Base-by-base conservation (phyloP, 345 rosid genomes). In the Gossypium mustelinum region DNA sequence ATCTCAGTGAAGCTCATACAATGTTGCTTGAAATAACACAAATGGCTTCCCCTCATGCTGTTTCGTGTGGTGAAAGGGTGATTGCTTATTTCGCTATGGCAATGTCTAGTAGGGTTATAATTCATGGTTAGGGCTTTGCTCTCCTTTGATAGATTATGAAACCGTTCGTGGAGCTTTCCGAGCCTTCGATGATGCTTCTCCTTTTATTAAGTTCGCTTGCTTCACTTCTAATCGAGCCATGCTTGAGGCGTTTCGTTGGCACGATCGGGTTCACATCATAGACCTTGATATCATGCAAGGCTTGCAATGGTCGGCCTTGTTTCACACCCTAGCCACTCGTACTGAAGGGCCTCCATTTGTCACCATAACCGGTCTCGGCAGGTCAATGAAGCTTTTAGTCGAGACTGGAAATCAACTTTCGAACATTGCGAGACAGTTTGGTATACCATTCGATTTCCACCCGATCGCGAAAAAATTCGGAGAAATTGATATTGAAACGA, bases 231-330 rank as follows among this genome's bases (percentile, higher is more conserved):
- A 89, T 84, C 92, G 88, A 77, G 90, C 90, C 64, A 86, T 86
- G 67, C 84, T 90, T 1, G 94, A 88, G 75, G 94, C 92, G 13
- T 85, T 90, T 60, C 88, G 85, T 8, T 80, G 79, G 17, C 82
- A 73, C 7, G 84, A 85, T 4, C 77, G 76, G 72, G 92, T 90
- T 60, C 94, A 90, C 76, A 88, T 90, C 56, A 70, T 90, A 4
- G 94, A 90, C 78, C 84, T 90, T 1, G 92, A 90, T 62, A 83
- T 90, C 75, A 88, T 88, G 92, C 92, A 88, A 74, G 94, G 94
- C 20, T 58, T 90, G 56, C 94, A 88, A 79, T 90, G 94, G 94
- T 92, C 94, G 4, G 90, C 92, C 7, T 69, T 90, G 7, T 88
- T 90, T 69, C 94, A 90, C 78, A 90, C 88, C 83, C 81, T 90